These are phyloP conservation scores for Coffea humblotiana DNA, from an alignment of 305 asterid species.

Conservation along the genomic window DNA sequence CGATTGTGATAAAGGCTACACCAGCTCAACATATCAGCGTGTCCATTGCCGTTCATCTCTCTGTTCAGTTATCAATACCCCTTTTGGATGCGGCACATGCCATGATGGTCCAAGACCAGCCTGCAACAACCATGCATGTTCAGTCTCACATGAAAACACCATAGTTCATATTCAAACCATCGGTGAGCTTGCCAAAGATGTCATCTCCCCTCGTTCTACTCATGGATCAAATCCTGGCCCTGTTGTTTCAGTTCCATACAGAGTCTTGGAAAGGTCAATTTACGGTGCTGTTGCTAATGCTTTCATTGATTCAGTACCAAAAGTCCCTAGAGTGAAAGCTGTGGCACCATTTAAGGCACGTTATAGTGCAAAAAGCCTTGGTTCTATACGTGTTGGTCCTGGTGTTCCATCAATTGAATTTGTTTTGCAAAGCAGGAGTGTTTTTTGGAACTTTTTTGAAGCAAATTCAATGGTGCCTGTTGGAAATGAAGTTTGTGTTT, in stretches of 20 bases:
- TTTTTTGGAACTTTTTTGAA: slow-evolving; percentile 35
- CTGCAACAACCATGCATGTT: too few relatives aligned
- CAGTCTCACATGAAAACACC: too few relatives aligned
- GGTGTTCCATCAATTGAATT: slow-evolving; percentile 29
- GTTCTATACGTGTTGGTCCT: slow-evolving; percentile 18
- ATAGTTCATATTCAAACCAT: too few relatives aligned
- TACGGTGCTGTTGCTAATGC: slow-evolving; percentile 13
- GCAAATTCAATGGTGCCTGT: slow-evolving; percentile 38
- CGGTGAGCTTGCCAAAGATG: too few relatives aligned
- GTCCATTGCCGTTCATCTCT: too few relatives aligned
- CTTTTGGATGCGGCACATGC: too few relatives aligned
- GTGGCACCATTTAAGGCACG: slow-evolving; percentile 26
- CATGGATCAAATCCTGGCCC: too few relatives aligned
- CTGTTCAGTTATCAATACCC: too few relatives aligned
- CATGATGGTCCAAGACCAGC: too few relatives aligned
- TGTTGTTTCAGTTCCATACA: slow-evolving; percentile 27
- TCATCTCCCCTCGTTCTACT: too few relatives aligned
- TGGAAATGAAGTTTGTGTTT: slow-evolving; percentile 26
- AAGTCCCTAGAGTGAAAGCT: slow-evolving; percentile 9
- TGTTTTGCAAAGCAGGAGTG: slow-evolving; percentile 19
- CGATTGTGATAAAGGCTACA: too few relatives aligned
- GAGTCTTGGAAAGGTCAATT: slow-evolving; percentile 26
- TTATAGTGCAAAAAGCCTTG: slow-evolving; percentile 11
- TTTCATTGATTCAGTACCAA: slow-evolving; percentile 18
- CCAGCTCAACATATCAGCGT: too few relatives aligned